Evolutionary conservation across 176 grass and related monocot species (phyloP).

Genomic region (Zoysia pacifica): DNA sequence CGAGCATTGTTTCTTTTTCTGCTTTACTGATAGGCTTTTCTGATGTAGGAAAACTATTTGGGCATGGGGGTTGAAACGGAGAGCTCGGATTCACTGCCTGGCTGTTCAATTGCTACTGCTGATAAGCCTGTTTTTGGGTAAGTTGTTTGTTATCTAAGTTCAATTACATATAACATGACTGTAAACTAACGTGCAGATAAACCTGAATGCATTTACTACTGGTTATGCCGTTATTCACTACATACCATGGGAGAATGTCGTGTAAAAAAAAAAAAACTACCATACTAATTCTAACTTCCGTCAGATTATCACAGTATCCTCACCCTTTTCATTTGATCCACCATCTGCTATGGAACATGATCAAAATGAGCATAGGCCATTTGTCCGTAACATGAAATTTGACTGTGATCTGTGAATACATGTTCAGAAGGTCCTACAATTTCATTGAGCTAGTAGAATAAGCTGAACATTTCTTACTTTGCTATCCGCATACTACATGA

Average conservation of each 20-base stretch:
- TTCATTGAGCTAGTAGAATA: constrained; percentile 5
- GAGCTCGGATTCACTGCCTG: constrained; percentile 42
- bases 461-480: constrained; percentile 22
- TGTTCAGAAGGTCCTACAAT: background rate
- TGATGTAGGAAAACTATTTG: constrained; percentile 37
- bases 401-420: background rate
- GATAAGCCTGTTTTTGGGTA: constrained; percentile 41
- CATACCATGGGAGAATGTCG: background rate
- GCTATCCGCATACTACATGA: background rate
- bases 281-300: constrained; percentile 17
- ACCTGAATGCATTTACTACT: constrained; percentile 12
- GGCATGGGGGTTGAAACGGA: constrained; percentile 55
- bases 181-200: background rate
- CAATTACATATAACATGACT: background rate
- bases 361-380: background rate
- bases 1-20: background rate
- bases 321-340: constrained; percentile 1
- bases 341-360: background rate
- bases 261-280: background rate
- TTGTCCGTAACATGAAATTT: background rate
- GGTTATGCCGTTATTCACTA: constrained; percentile 3
- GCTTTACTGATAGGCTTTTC: background rate
- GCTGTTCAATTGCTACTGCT: constrained; percentile 32
- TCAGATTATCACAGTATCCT: background rate
- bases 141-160: background rate